Percentiles rank a stretch among this genome's conserved stretches.
Evolutionary conservation across 1,139 yeast genomes (phyloP).

Genomic region (Blastobotrys petasosporus): DNA sequence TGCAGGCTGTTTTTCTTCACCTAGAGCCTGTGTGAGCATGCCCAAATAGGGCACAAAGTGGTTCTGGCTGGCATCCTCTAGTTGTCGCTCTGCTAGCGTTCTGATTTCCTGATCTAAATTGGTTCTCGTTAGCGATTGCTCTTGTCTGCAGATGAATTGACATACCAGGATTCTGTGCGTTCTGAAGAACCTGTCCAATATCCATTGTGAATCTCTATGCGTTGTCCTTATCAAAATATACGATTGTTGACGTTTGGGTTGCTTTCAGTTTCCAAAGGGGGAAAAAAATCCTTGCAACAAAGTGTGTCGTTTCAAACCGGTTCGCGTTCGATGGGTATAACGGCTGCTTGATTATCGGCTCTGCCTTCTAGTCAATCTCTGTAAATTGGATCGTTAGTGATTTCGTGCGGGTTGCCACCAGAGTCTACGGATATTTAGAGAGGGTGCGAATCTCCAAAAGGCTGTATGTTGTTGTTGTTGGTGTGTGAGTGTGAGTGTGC

Average conservation of each 20-base stretch:
- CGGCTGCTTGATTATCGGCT: background rate
- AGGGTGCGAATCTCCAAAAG: too few relatives aligned
- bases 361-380: background rate
- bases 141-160: background rate
- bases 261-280: background rate
- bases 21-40: conserved; percentile 65
- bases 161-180: conserved; percentile 41
- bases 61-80: conserved; percentile 63
- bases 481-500: too few relatives aligned
- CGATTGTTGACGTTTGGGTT: background rate
- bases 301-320: background rate
- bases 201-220: conserved; percentile 41
- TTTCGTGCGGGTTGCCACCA: too few relatives aligned
- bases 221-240: background rate
- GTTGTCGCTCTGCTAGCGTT: conserved; percentile 73
- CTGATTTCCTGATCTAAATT: conserved; percentile 57
- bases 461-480: too few relatives aligned
- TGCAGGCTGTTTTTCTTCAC: conserved; percentile 56
- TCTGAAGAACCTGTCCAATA: conserved; percentile 67
- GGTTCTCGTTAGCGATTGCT: background rate
- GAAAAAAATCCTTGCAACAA: too few relatives aligned
- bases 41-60: conserved; percentile 72
- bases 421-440: too few relatives aligned
- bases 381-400: too few relatives aligned
- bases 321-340: background rate